Evolutionary conservation across 2,329 filamentous ascomycete genomes (phyloP), one percentile per base, ranked within the genome.

Genomic region (Hirsutella minnesotensis): DNA sequence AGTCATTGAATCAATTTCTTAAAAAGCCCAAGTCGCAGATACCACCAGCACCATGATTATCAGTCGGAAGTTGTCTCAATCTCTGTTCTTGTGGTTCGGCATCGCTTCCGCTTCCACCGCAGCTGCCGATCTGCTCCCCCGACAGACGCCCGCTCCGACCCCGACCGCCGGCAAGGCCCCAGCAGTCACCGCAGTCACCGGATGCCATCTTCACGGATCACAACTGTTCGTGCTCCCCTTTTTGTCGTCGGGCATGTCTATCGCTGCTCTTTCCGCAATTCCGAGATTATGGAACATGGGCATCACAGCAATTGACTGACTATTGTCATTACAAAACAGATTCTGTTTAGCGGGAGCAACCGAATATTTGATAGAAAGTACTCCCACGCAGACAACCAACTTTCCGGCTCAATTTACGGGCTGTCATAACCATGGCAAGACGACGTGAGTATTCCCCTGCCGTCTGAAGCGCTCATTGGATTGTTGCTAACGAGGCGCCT

Each of bases 321-420:
- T 18, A 9, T 16, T 35, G 9, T 16, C 9, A 9, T n/a, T 9
- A 18, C n/a, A 35, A 35, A 39, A 21, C 46, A 72, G 69, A 13
- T 65, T 59, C 47, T 74, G 70, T 49, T 59, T 70, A 50, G 64
- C 60, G 33, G 64, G 61, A 38, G 54, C 58, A 9, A 59, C 59
- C 0, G 68, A 71, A 52, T 72, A 66, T 42, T 49, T 60, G 30
- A 61, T 71, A 19, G 61, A 64, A 40, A 61, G 66, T 3, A 68
- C 70, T 7, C 63, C 67, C 3, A 82, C 74, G 4, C 68, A 68
- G 16, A 77, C 72, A 1, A 68, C 69, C 38, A 69, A 72, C 39
- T 58, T 77, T 16, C 77, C 81, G 1, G 64, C 78, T 0, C 62
- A 72, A 41, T 84, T 78, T 52, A 83, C 79, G 0, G 75, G 62